A percentile compares a stretch with the other conserved stretches of the same genome.
Evolutionary conservation across 108 stramenopile genomes (phyloP).

Genomic region (Parietichytrium sp.): DNA sequence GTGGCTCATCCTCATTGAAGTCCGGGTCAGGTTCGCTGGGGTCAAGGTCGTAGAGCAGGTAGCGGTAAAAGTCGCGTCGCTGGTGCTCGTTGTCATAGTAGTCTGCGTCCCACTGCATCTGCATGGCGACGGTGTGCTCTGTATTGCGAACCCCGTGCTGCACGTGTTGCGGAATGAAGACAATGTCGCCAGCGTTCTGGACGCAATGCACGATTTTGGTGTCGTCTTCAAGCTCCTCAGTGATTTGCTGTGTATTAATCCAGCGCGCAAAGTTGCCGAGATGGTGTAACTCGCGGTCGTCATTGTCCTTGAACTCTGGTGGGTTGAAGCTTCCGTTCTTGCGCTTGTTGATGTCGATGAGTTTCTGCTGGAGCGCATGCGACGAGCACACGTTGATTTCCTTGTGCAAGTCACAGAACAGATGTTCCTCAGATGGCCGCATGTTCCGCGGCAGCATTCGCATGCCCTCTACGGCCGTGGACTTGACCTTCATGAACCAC

Average conservation of each 20-base stretch:
- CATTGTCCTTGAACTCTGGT: not conserved
- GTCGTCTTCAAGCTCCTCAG: slow-evolving; percentile 34
- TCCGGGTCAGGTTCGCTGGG: slow-evolving; percentile 6
- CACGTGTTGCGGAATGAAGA: not conserved
- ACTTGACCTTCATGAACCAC: slow-evolving; percentile 32
- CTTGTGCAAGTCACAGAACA: not conserved
- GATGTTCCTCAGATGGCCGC: not conserved
- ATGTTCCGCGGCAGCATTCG: too few species aligned
- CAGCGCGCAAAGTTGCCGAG: not conserved
- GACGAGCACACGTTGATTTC: not conserved
- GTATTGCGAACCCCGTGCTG: slow-evolving; percentile 5
- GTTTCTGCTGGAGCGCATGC: not conserved
- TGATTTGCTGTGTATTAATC: not conserved
- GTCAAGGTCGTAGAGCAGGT: slow-evolving; percentile 18
- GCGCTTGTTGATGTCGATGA: not conserved
- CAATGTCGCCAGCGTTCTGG: not conserved
- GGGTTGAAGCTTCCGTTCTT: not conserved
- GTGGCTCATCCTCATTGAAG: too few species aligned
- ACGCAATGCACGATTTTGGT: not conserved
- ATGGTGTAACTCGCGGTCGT: too few species aligned
- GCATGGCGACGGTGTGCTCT: slow-evolving; percentile 18
- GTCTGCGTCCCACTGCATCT: not conserved
- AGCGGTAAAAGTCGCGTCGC: not conserved
- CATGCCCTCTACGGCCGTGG: too few species aligned
- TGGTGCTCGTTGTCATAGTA: not conserved